Percentiles rank a stretch among this genome's conserved stretches.
Conservation (phyloP, 495 filamentous ascomycete species). For the Thermochaetoides thermophila region DNA sequence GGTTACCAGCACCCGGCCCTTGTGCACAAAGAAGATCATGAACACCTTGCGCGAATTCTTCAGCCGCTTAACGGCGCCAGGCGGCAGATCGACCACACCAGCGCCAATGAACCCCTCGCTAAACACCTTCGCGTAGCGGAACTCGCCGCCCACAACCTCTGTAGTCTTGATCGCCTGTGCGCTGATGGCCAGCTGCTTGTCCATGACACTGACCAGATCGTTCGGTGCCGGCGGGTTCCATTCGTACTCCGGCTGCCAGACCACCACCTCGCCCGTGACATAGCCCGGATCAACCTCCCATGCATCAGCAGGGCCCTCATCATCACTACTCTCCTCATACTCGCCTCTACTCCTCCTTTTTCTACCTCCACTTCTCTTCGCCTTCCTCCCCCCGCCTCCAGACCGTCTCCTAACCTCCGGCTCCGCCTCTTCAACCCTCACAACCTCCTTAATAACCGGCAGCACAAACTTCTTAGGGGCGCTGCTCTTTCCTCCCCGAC, state of each 20-base stretch:
- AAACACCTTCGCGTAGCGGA: slow-evolving; percentile 79
- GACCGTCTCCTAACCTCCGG: slow-evolving; percentile 1
- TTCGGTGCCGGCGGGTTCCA: slow-evolving; percentile 24
- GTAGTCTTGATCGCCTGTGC: slow-evolving; percentile 59
- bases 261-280: slow-evolving; percentile 29
- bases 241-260: slow-evolving; percentile 34
- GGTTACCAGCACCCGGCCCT: slow-evolving; percentile 58
- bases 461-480: slow-evolving; percentile 46
- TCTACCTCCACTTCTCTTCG: slow-evolving; percentile 4
- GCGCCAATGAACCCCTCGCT: too few relatives aligned
- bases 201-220: slow-evolving; percentile 33
- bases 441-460: slow-evolving; percentile 55
- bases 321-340: slow-evolving; percentile 22
- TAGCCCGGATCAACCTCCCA: slow-evolving; percentile 35
- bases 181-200: slow-evolving; percentile 64
- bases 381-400: background rate
- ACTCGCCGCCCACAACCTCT: slow-evolving; percentile 58
- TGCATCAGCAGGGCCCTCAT: slow-evolving; percentile 33
- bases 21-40: slow-evolving; percentile 82
- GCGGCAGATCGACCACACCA: slow-evolving; percentile 76
- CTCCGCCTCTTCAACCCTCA: slow-evolving; percentile 52
- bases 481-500: slow-evolving; percentile 5
- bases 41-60: slow-evolving; percentile 92
- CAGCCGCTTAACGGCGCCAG: slow-evolving; percentile 61
- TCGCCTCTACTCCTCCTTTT: slow-evolving; percentile 5